phyloP scores from a whole-genome alignment of 352 stramenopile species.

The Salisapilia sapeloensis region DNA sequence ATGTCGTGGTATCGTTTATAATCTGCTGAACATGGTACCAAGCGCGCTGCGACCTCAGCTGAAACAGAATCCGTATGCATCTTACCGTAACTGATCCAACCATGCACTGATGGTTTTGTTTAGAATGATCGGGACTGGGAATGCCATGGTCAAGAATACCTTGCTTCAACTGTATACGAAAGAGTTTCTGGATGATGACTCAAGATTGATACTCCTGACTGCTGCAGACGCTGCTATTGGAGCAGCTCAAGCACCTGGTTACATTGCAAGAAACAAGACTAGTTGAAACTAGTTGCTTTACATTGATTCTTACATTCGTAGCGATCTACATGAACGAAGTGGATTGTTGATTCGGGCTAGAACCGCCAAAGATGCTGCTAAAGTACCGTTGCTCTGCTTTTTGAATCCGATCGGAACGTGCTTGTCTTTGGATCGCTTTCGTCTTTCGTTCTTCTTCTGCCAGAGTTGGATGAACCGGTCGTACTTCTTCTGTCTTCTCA shows the following conservation, averaged over 20 bases:
- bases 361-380: too few relatives aligned
- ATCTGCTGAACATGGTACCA: conserved; percentile 57
- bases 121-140: conserved; percentile 61
- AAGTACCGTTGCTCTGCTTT: too few relatives aligned
- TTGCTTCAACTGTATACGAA: conserved; percentile 34
- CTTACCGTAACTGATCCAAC: not conserved
- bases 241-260: conserved; percentile 21
- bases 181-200: conserved; percentile 13
- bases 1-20: conserved; percentile 40
- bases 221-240: conserved; percentile 37
- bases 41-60: conserved; percentile 12
- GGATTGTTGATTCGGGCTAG: too few relatives aligned
- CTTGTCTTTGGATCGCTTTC: too few relatives aligned
- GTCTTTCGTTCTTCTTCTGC: too few relatives aligned
- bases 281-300: too few relatives aligned
- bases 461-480: too few relatives aligned
- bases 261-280: too few relatives aligned
- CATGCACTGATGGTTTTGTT: not conserved
- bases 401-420: too few relatives aligned
- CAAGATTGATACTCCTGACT: conserved; percentile 18
- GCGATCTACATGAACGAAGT: too few relatives aligned
- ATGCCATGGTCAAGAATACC: conserved; percentile 42
- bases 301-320: too few relatives aligned
- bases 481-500: too few relatives aligned
- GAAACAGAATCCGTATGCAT: conserved; percentile 18